Base-by-base conservation (phyloP, 2,329 filamentous ascomycete species). In the Stromatinia cepivora region DNA sequence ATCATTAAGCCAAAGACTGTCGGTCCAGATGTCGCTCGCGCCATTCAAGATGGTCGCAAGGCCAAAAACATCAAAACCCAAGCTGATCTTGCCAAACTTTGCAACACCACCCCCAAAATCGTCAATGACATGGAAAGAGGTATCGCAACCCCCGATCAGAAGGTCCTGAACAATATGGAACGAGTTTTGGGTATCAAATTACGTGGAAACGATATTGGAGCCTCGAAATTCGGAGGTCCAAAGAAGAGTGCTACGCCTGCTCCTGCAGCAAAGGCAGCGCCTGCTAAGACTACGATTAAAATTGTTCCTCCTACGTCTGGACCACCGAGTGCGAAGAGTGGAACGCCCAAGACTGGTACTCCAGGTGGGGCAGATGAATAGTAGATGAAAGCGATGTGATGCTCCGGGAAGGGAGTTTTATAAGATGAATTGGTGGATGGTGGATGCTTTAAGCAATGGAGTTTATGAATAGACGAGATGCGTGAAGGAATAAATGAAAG, bases 1-100 rank as follows among this genome's bases (percentile, higher is more conserved):
- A 97, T 97, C 83, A 90, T 98, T 82, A 97, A 97, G 85, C 94
- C 93, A 79, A 97, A 97, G 84, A 96, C 93, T 59, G 85, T 97
- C 70, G 93, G 93, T 79, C 85, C 86, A 78, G 85, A 87, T 69
- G 92, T 98, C 73, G 93, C 92, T 77, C 88, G 92, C 74, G 92
- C 90, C 74, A 97, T 98, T 83, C 86, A 88, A 77, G 87, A 90
- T 78, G 88, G 91, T 69, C 92, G 95, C 73, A 89, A 88, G 79
- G 88, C 90, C 79, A 90, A 92, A 80, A 91, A 91, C 81, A 93
- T 94, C 81, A 95, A 97, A 84, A 96, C 94, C 69, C 95, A 98
- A 83, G 96, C 96, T 81, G 87, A 90, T 74, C 84, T 90, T 22
- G 94, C 94, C 71, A 93, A 90, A 74, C 93, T 93, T 83, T 94